phyloP scores from a whole-genome alignment of 2,329 filamentous ascomycete species.

The Harringtonia aguacate region DNA sequence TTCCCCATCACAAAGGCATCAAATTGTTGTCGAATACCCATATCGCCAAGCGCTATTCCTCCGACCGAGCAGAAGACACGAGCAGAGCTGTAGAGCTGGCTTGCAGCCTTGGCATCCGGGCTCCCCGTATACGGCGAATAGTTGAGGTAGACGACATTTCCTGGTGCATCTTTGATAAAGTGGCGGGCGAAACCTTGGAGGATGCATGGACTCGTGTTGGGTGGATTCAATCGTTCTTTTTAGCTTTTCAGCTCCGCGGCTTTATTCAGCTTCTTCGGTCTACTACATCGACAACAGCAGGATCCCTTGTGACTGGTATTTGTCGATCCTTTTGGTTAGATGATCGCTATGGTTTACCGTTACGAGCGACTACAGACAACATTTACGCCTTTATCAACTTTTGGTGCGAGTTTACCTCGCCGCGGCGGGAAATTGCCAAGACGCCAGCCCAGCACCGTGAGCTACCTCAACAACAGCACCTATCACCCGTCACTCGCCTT shows the following conservation, averaged over 20 bases:
- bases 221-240: slow-evolving; percentile 4
- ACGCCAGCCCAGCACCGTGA: slow-evolving; percentile 4
- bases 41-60: too few relatives aligned
- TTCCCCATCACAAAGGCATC: too few relatives aligned
- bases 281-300: slow-evolving; percentile 3
- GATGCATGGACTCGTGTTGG: slow-evolving; percentile 5
- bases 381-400: slow-evolving; percentile 4
- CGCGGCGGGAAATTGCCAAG: slow-evolving; percentile 3
- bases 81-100: slow-evolving; percentile 3
- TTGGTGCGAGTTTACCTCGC: slow-evolving; percentile 4
- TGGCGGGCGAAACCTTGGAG: slow-evolving; percentile 5
- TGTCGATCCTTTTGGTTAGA: slow-evolving; percentile 8
- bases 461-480: slow-evolving; percentile 4
- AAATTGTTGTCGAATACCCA: too few relatives aligned
- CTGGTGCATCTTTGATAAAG: slow-evolving; percentile 5
- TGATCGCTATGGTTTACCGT: slow-evolving; percentile 5
- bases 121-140: slow-evolving; percentile 2
- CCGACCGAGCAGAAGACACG: not conserved
- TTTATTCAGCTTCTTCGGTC: slow-evolving; percentile 4
- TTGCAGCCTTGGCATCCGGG: slow-evolving; percentile 3
- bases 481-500: slow-evolving; percentile 4
- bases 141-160: slow-evolving; percentile 1
- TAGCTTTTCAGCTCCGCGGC: slow-evolving; percentile 5
- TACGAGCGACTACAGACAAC: slow-evolving; percentile 3
- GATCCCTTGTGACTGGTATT: slow-evolving; percentile 5